phyloP scores from a whole-genome alignment of 1,284 basidiomycete species.

The Phylloboletellus chloephorus region DNA sequence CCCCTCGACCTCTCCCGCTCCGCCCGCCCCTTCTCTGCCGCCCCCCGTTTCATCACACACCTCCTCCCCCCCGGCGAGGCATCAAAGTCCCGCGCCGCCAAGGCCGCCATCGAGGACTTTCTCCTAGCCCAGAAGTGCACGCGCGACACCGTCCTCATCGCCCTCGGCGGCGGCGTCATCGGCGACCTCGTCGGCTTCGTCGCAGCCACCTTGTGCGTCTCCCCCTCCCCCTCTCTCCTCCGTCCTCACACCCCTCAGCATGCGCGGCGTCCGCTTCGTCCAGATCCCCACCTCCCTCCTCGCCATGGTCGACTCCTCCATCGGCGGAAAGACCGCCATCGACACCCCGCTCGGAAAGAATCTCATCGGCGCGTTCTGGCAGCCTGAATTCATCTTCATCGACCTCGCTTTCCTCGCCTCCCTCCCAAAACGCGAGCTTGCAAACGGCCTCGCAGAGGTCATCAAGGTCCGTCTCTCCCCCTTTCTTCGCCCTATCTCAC shows the following conservation, averaged over 20 bases:
- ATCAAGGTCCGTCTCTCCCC: conserved; percentile 64
- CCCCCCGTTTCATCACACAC: conserved; percentile 73
- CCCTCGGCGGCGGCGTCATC: conserved; percentile 94
- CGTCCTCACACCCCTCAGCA: conserved; percentile 39
- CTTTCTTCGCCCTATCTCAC: conserved; percentile 5
- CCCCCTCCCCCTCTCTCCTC: too few species aligned
- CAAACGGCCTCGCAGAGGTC: conserved; percentile 98
- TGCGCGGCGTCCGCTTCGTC: conserved; percentile 87
- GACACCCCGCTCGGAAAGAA: conserved; percentile 98
- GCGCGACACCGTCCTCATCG: conserved; percentile 89
- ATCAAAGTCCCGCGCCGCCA: conserved; percentile 87
- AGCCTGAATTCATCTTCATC: conserved; percentile 96
- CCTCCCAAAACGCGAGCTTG: conserved; percentile 88
- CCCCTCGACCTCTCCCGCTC: too few species aligned
- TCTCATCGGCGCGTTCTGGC: conserved; percentile 97
- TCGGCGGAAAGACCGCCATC: conserved; percentile 98
- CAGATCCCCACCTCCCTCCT: conserved; percentile 96
- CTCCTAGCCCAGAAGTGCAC: conserved; percentile 86
- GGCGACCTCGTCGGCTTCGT: conserved; percentile 96
- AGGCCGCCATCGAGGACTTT: conserved; percentile 94
- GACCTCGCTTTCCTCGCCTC: conserved; percentile 95
- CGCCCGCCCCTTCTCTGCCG: too few species aligned
- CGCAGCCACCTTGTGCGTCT: conserved; percentile 90
- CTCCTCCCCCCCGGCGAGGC: conserved; percentile 89
- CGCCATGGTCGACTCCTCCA: conserved; percentile 97